Conservation (phyloP, 1,284 basidiomycete species). For the Moniliella sp. region DNA sequence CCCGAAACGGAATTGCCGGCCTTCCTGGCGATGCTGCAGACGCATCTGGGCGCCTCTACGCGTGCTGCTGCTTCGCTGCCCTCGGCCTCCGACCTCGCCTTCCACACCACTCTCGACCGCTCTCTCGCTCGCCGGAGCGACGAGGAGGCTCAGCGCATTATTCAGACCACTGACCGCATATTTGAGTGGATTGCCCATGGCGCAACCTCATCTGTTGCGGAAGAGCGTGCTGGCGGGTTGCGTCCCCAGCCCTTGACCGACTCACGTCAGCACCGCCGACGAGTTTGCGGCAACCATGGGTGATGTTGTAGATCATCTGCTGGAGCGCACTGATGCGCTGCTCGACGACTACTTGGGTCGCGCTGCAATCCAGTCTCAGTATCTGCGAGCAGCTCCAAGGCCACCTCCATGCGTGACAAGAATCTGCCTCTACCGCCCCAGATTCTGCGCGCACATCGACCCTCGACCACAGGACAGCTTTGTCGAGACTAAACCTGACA, state of each 20-base stretch:
- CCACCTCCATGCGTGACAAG: background rate
- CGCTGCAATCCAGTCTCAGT: slow-evolving; percentile 26
- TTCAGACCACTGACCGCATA: slow-evolving; percentile 9
- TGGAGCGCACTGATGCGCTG: slow-evolving; percentile 63
- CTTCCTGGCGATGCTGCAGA: slow-evolving; percentile 13
- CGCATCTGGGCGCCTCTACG: slow-evolving; percentile 14
- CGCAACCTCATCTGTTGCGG: background rate
- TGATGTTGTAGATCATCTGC: slow-evolving; percentile 58
- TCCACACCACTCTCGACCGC: slow-evolving; percentile 62
- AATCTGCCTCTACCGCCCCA: slow-evolving; percentile 14
- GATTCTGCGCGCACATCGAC: slow-evolving; percentile 20
- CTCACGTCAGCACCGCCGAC: slow-evolving; percentile 43
- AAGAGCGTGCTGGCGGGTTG: background rate
- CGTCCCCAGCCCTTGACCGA: background rate
- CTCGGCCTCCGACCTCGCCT: slow-evolving; percentile 45
- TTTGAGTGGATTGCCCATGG: slow-evolving; percentile 7
- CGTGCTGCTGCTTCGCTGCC: slow-evolving; percentile 30
- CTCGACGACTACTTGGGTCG: slow-evolving; percentile 57
- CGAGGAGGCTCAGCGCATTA: slow-evolving; percentile 43
- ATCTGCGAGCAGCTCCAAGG: background rate
- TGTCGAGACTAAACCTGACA: slow-evolving; percentile 22
- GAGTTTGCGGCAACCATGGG: slow-evolving; percentile 56
- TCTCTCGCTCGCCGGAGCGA: slow-evolving; percentile 49
- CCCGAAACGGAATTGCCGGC: slow-evolving; percentile 2
- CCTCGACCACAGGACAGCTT: slow-evolving; percentile 20